These are phyloP conservation scores for Eucalyptus cloeziana DNA, from an alignment of 345 rosid species.

Conservation along the genomic window DNA sequence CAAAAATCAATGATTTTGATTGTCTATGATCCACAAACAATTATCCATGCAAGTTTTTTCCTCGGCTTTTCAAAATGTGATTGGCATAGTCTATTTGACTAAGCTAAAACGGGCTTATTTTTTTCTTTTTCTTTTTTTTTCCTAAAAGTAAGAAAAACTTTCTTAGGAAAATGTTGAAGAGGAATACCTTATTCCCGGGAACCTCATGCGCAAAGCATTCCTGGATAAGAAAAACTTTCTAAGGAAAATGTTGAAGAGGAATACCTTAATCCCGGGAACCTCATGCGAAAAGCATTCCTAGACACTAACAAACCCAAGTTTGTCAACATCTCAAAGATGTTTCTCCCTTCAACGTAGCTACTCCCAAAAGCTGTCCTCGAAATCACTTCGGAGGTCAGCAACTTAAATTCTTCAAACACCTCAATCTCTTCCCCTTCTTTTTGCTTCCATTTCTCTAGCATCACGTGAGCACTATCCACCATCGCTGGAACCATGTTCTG, in stretches of 20 bases:
- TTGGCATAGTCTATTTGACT: not conserved
- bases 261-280: constrained; percentile 11
- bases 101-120: not conserved
- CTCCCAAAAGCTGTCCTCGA: constrained; percentile 33
- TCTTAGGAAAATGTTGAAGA: not conserved
- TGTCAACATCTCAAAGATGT: constrained; percentile 10
- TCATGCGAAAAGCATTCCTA: not conserved
- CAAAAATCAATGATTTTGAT: not conserved
- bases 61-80: not conserved
- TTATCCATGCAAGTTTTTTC: not conserved
- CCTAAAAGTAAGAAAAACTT: not conserved
- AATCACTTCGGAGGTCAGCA: constrained; percentile 24
- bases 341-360: constrained; percentile 19
- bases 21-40: not conserved
- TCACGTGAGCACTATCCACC: constrained; percentile 10
- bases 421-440: constrained; percentile 17
- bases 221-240: not conserved
- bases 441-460: constrained; percentile 25
- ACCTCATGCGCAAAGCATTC: not conserved
- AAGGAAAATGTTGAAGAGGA: not conserved
- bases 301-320: not conserved
- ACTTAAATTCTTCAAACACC: constrained; percentile 9
- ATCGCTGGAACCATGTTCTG: constrained; percentile 20
- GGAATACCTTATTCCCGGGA: constrained; percentile 9
- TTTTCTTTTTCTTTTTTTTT: not conserved